phyloP scores from a whole-genome alignment of 2,329 filamentous ascomycete genomes.

The Pestalotiopsis sp. region DNA sequence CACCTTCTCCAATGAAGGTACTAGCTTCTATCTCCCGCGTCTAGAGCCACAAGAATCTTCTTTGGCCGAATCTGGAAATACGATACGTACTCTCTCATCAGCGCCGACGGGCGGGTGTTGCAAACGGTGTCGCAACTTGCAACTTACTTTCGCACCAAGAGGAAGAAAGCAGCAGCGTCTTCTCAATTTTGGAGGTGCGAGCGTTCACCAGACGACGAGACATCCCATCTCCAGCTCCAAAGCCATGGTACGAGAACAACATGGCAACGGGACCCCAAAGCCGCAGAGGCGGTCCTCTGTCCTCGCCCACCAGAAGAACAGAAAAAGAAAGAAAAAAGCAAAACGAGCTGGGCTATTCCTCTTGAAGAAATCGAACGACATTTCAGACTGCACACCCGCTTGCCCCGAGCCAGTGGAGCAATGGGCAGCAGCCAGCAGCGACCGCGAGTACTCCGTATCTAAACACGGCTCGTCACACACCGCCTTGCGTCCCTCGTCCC shows the following conservation, averaged over 20 bases:
- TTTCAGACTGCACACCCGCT: background rate
- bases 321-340: background rate
- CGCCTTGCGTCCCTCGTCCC: conserved; percentile 27
- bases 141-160: background rate
- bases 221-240: background rate
- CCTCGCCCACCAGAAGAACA: background rate
- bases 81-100: background rate
- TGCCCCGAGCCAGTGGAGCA: background rate
- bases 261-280: background rate
- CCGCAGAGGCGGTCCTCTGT: background rate
- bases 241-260: background rate
- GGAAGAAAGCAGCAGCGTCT: background rate
- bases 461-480: conserved; percentile 28
- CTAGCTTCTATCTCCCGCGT: conserved; percentile 1
- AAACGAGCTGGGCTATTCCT: background rate
- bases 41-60: background rate
- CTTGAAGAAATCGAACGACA: background rate
- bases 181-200: background rate
- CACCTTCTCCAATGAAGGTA: conserved; percentile 6
- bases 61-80: background rate
- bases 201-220: background rate
- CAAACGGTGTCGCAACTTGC: background rate
- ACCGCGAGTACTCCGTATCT: conserved; percentile 12
- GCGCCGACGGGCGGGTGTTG: background rate
- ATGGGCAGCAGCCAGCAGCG: background rate